Evolutionary conservation across 352 stramenopile species (phyloP).

Genomic region (Phytopythium kandeliae): DNA sequence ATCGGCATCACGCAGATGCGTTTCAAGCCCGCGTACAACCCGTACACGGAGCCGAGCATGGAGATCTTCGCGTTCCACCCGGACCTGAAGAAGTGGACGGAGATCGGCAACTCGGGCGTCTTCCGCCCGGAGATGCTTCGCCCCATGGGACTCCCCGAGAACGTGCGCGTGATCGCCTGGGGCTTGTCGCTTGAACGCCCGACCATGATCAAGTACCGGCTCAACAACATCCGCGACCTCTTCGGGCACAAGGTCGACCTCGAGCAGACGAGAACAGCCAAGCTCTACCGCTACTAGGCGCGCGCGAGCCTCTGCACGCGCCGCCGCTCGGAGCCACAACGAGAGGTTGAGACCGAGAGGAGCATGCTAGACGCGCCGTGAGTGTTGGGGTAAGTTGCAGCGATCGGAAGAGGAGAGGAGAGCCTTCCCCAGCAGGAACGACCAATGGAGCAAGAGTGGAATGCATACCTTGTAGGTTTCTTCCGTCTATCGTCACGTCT

Average conservation of each 20-base stretch:
- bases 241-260: slow-evolving; percentile 99
- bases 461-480: slow-evolving; percentile 7
- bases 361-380: slow-evolving; percentile 9
- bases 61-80: slow-evolving; percentile 99
- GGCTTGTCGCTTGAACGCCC: slow-evolving; percentile 98
- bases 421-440: background rate
- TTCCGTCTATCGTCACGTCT: slow-evolving; percentile 2
- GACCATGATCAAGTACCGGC: slow-evolving; percentile 99
- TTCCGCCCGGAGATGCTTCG: slow-evolving; percentile 99
- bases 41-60: slow-evolving; percentile 99
- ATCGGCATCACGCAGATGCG: slow-evolving; percentile 97
- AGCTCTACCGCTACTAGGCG: slow-evolving; percentile 80
- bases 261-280: slow-evolving; percentile 92
- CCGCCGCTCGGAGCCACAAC: background rate
- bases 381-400: slow-evolving; percentile 3
- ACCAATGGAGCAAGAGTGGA: background rate
- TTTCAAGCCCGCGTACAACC: slow-evolving; percentile 99
- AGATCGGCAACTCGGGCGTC: slow-evolving; percentile 98
- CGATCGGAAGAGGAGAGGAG: background rate
- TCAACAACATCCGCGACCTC: slow-evolving; percentile 99
- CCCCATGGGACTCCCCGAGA: slow-evolving; percentile 98
- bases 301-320: background rate
- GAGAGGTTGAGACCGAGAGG: background rate
- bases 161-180: slow-evolving; percentile 99
- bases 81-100: slow-evolving; percentile 99